Base-by-base conservation (phyloP, 1,284 basidiomycete genomes). In the Athelia sp. region DNA sequence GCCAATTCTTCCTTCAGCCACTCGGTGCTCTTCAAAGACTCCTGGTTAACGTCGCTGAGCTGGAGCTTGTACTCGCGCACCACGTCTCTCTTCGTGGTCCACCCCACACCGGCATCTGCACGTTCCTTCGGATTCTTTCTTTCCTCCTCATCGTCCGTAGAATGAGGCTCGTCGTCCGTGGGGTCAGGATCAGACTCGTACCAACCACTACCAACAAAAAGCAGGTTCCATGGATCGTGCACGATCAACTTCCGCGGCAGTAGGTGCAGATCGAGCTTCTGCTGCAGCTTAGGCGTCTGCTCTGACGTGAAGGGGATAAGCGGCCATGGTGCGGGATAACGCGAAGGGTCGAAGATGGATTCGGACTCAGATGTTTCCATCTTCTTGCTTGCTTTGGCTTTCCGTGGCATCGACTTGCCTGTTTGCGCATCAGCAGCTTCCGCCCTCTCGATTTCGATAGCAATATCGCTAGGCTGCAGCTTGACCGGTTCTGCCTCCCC, bases 171-270 rank as follows among this genome's bases (percentile, higher is more conserved):
- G 17, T 4, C 23, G 17, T 43, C 15, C 14, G 35, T 17, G 14
- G 46, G 35, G 4, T 45, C 22, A 13, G n/a, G 14, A 17, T 48
- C 22, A n/a, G 14, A 4, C 3, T 34, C 11, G 17, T 4, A 2
- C 4, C 24, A 4, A 8, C 36, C n/a, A 9, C 19, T n/a, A 40
- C n/a, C 23, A 1, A 43, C 54, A 18, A 38, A 36, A 8, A 63
- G 56, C 4, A 58, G 36, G 44, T 54, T 45, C 47, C 52, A 55
- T 1, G 59, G 59, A 46, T 62, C 60, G 45, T 63, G 60, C 1
- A 63, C 58, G 26, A 62, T 49, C n/a, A 63, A 54, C 40, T 54
- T 60, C 46, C 58, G 47, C 6, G 62, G 62, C 13, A 63, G 54
- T 17, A 57, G 53, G 36, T 57, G 54, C 34, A 53, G 48, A 3